A percentile compares a stretch with the other conserved stretches of the same genome.
phyloP scores from a whole-genome alignment of 202 grass and related monocot genomes.

The Panicum hallii region DNA sequence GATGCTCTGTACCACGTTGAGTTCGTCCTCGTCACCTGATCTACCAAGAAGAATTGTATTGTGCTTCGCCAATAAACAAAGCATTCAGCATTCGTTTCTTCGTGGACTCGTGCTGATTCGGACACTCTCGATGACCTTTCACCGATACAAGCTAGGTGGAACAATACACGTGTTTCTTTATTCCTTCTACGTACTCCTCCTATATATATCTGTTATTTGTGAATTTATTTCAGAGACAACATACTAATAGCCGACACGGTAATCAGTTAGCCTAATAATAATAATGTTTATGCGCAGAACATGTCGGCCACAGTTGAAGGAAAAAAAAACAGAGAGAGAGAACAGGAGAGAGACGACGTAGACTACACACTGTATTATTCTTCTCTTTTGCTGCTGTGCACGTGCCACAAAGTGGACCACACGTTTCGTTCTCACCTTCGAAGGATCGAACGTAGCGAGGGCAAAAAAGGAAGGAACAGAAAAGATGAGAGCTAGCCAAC shows the following conservation, averaged over 20 bases:
- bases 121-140: background rate
- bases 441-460: no score
- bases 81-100: no score
- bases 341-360: background rate
- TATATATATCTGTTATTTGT: no score
- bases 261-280: no score
- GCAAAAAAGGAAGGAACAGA: background rate
- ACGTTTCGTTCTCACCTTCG: background rate
- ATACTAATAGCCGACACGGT: no score
- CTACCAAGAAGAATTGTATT: no score
- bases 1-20: no score
- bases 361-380: background rate
- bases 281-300: background rate
- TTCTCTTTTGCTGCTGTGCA: background rate
- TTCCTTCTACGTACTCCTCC: no score
- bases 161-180: background rate
- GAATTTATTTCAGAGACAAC: no score
- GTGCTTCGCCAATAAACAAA: no score
- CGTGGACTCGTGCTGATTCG: background rate
- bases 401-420: constrained; percentile 27
- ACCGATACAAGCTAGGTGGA: background rate
- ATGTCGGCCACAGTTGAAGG: background rate
- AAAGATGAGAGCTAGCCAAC: background rate
- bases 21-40: no score
- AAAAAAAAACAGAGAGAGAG: background rate